Conservation (phyloP, 768 basidiomycete genomes). For the Ephemerocybe angulata region DNA sequence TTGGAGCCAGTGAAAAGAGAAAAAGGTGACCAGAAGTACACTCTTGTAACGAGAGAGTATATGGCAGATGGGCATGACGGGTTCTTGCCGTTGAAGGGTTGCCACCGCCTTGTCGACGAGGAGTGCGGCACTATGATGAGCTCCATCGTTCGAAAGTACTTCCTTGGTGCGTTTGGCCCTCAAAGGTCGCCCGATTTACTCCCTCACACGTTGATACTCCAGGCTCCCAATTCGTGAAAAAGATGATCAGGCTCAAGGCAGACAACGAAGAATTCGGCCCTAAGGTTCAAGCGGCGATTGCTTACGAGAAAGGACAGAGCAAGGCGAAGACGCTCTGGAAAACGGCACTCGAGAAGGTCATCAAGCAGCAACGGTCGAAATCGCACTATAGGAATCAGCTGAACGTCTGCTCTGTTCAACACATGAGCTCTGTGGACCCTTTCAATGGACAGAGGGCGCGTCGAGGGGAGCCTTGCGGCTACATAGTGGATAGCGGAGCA, state of each 20-base stretch:
- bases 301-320: conserved; percentile 9
- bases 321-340: conserved; percentile 44
- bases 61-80: conserved; percentile 85
- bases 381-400: conserved; percentile 58
- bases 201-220: conserved; percentile 2
- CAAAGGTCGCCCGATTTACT: background rate
- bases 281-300: conserved; percentile 33
- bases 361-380: conserved; percentile 46
- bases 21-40: conserved; percentile 58
- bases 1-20: conserved; percentile 53
- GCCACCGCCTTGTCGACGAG: conserved; percentile 72
- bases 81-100: conserved; percentile 61
- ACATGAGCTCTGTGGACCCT: conserved; percentile 76
- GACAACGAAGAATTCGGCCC: conserved; percentile 33
- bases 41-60: conserved; percentile 82
- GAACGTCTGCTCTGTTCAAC: conserved; percentile 58
- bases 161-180: conserved; percentile 56
- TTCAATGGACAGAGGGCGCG: conserved; percentile 57
- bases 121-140: conserved; percentile 81
- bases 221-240: conserved; percentile 77
- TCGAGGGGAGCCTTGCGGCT: conserved; percentile 26
- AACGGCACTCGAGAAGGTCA: conserved; percentile 36
- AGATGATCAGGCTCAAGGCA: conserved; percentile 42
- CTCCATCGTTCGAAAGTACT: conserved; percentile 74
- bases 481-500: conserved; percentile 16